Base-by-base conservation (phyloP, 306 rosid genomes). In the Citrullus amarus region DNA sequence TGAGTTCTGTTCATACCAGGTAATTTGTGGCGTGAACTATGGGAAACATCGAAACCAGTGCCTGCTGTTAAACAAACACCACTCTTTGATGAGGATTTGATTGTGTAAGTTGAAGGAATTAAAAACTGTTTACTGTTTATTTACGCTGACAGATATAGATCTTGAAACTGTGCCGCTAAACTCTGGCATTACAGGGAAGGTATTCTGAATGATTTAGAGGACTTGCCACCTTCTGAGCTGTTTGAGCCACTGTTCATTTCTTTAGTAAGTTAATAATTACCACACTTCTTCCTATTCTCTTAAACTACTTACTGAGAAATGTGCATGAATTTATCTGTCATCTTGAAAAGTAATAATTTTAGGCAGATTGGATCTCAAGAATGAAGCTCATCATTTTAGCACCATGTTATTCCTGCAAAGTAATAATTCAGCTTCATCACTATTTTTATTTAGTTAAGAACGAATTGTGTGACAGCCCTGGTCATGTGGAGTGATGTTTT, bases 41-140 rank as follows among this genome's bases (percentile, higher is more conserved):
- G 99, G 99, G 93, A 84, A 69, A 90, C 99, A 82, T 84, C 97
- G 67, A 96, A 92, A 86, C 91, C 99, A 30, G 88, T 96, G 70
- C 99, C 99, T 39, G 97, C 99, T 73, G 97, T 90, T 81, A 96
- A 87, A 87, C 99, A 96, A 86, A 79, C 92, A 73, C 98, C 99
- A 77, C 96, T 96, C 69, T 96, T 91, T 83, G 99, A 96, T 71
- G 99, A 96, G 87, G 99, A 96, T 85, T 86, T 96, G 83, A 98
- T 96, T 62, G 99, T 90, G 99, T 96, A 85, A 86, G 98, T 85
- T 78, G 78, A 76, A 62, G 73, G 63, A 53, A 8, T n/a, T 18
- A 34, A 36, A 34, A 34, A 59, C 44, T 18, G 2, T 20, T 57
- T 59, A 25, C 4, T 77, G 41, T 13, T 38, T 15, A 5, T 77